Evolutionary conservation across 768 basidiomycete species (phyloP).

Genomic region (Tylopilus felleus): DNA sequence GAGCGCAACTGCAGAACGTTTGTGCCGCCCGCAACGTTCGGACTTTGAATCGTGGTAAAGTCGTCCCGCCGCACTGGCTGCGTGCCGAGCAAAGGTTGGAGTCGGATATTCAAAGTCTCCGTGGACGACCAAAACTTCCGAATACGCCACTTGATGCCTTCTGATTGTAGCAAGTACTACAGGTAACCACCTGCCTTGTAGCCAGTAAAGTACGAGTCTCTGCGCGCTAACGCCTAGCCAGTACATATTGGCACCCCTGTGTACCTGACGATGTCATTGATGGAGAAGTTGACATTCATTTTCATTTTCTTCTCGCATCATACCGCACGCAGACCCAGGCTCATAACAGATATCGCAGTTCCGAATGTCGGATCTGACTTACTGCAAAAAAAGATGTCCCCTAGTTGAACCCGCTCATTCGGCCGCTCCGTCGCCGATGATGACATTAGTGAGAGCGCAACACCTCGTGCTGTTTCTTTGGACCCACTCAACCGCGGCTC

Average conservation of each 20-base stretch:
- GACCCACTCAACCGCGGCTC: neutral
- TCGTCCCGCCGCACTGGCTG: neutral
- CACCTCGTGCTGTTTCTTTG: neutral
- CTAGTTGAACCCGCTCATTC: constrained; percentile 2
- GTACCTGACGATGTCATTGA: no score
- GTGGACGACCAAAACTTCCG: no score
- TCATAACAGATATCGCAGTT: neutral
- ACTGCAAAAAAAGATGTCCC: neutral
- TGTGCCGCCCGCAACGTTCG: neutral
- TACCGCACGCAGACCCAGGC: neutral
- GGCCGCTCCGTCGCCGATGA: neutral
- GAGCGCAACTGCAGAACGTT: neutral
- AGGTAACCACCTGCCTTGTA: neutral
- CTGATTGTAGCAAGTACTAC: neutral
- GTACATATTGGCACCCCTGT: no score
- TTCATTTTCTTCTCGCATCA: neutral
- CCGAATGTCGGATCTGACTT: neutral
- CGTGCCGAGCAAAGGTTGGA: neutral
- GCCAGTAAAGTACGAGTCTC: neutral
- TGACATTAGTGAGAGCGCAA: neutral
- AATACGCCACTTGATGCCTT: no score
- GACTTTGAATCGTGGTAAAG: neutral
- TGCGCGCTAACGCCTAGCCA: neutral
- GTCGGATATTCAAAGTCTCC: neutral
- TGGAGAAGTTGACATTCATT: neutral